phyloP scores from a whole-genome alignment of 495 filamentous ascomycete species.

The Trichoderma reesei region DNA sequence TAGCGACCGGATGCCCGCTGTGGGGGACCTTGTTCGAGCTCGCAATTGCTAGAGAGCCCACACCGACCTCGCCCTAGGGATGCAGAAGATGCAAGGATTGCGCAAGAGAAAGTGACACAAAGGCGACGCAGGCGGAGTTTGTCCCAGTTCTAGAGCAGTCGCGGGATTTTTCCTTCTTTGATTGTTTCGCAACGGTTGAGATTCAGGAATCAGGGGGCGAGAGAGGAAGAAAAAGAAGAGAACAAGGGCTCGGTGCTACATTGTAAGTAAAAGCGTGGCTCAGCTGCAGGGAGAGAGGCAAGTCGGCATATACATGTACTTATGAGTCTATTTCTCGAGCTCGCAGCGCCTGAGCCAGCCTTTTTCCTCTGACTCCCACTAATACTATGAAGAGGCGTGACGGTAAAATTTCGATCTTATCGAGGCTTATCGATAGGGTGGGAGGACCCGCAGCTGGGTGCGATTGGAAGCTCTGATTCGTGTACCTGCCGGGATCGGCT shows the following conservation, averaged over 20 bases:
- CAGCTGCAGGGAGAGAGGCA: background rate
- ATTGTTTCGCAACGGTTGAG: no score
- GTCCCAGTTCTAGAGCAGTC: background rate
- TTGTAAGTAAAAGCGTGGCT: background rate
- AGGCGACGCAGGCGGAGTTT: background rate
- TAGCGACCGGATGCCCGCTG: background rate
- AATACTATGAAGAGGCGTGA: background rate
- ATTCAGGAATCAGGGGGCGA: no score
- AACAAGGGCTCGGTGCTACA: background rate
- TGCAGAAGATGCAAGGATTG: background rate
- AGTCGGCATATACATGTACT: no score
- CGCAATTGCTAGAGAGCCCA: background rate
- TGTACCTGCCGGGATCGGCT: conserved; percentile 6
- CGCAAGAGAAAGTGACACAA: background rate
- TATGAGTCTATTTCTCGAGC: background rate
- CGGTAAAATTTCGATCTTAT: conserved; percentile 6
- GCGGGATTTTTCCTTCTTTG: background rate
- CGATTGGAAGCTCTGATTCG: background rate
- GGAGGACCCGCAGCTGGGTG: background rate
- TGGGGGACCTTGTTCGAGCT: background rate
- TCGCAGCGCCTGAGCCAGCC: background rate
- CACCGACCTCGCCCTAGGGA: background rate
- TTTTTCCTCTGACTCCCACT: background rate
- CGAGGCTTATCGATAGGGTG: conserved; percentile 1
- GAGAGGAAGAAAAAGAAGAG: background rate